These are phyloP conservation scores for Penicillium thymicola DNA, from an alignment of 2,329 filamentous ascomycete species.

Conservation along the genomic window DNA sequence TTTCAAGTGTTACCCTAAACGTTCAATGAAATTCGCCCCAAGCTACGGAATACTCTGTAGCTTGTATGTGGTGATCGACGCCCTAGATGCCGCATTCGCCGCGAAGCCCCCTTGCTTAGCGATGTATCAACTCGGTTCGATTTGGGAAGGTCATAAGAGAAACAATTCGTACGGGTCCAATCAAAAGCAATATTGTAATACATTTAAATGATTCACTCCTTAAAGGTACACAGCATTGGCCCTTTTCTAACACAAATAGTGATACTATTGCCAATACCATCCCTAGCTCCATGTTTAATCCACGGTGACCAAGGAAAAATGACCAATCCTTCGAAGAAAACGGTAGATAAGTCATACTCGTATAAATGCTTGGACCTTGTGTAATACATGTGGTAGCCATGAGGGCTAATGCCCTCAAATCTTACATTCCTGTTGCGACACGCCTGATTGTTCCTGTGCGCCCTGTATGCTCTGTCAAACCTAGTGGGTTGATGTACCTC, in stretches of 20 bases:
- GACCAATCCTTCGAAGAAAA: not conserved
- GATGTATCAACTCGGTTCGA: conserved; percentile 9
- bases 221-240: not conserved
- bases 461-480: conserved; percentile 5
- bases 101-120: conserved; percentile 14
- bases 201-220: not conserved
- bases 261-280: conserved; percentile 14
- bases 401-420: conserved; percentile 21
- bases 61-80: not conserved
- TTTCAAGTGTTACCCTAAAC: not conserved
- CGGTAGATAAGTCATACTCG: not conserved
- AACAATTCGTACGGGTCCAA: not conserved
- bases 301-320: not conserved
- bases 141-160: conserved; percentile 9
- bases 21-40: not conserved
- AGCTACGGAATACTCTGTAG: not conserved
- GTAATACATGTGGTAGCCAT: conserved; percentile 25
- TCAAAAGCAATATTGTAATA: not conserved
- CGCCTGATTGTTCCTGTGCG: conserved; percentile 2
- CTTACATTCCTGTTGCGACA: conserved; percentile 14
- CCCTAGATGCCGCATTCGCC: not conserved
- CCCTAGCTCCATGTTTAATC: not conserved
- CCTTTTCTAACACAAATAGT: not conserved
- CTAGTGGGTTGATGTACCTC: conserved; percentile 5
- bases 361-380: conserved; percentile 3